Conservation (phyloP, 139 green algal genomes). For the Tetraselmis chui region DNA sequence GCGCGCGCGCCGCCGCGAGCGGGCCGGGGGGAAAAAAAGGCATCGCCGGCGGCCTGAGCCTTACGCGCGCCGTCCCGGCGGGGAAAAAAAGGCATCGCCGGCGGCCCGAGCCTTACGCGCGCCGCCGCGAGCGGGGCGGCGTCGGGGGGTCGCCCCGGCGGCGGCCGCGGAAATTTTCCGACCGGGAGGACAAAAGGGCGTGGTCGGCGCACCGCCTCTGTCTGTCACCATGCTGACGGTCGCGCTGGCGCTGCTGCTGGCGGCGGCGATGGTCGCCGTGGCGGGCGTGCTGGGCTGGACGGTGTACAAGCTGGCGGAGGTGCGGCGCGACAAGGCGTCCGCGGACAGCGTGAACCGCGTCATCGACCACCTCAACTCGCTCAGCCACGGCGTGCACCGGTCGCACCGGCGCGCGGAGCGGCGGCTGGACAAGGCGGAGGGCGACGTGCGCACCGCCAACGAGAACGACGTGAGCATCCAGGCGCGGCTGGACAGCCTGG, state of each 20-base stretch:
- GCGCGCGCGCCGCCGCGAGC: no score
- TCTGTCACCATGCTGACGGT: no score
- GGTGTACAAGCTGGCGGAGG: not conserved
- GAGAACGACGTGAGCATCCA: not conserved
- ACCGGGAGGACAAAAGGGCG: no score
- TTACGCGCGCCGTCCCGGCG: no score
- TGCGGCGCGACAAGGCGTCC: not conserved
- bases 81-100: no score
- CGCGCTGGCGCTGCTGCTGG: not conserved
- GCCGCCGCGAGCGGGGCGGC: no score
- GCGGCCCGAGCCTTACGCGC: no score
- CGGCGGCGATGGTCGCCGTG: not conserved
- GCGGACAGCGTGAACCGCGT: not conserved
- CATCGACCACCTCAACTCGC: not conserved
- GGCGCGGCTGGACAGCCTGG: not conserved
- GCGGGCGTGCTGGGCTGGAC: not conserved
- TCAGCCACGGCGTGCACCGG: not conserved
- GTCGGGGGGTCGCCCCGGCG: no score
- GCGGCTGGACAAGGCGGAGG: not conserved
- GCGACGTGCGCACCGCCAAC: not conserved
- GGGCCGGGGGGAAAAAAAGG: no score
- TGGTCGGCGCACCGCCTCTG: no score
- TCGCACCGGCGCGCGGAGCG: not conserved
- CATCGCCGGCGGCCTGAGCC: no score
- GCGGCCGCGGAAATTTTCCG: no score